Percentiles rank a stretch among this genome's conserved stretches.
These are phyloP conservation scores for Pestalotiopsis sp. DNA, from an alignment of 2,329 filamentous ascomycete genomes.

Conservation along the genomic window DNA sequence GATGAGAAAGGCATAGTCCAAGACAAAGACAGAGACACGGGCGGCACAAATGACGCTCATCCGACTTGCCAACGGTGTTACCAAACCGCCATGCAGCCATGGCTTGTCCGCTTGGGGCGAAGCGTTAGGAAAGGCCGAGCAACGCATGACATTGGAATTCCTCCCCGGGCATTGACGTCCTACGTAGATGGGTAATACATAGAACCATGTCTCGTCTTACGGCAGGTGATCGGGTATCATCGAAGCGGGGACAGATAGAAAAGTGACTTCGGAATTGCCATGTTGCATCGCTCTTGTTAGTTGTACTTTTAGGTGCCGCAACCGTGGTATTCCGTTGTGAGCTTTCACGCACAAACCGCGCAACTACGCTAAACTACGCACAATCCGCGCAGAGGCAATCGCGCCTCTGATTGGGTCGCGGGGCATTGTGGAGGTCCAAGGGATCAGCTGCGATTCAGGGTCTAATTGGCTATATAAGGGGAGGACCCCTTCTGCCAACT, in stretches of 20 bases:
- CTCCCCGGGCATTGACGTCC: too few relatives aligned
- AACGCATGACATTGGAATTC: too few relatives aligned
- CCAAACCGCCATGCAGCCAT: too few relatives aligned
- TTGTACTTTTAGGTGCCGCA: background rate
- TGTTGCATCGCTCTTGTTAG: background rate
- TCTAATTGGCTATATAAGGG: slow-evolving; percentile 18
- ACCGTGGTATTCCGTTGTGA: background rate
- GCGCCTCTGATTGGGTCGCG: slow-evolving; percentile 2
- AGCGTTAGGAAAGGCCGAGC: too few relatives aligned
- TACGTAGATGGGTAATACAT: too few relatives aligned
- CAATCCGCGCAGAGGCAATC: background rate
- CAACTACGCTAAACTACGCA: slow-evolving; percentile 1
- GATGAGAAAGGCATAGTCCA: background rate
- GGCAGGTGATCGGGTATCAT: too few relatives aligned
- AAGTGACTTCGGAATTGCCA: background rate
- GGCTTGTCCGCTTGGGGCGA: too few relatives aligned
- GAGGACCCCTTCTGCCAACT: slow-evolving; percentile 1
- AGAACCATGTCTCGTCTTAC: too few relatives aligned
- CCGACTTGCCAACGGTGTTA: too few relatives aligned
- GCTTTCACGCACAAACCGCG: background rate
- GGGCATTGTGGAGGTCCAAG: slow-evolving; percentile 2
- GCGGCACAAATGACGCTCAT: too few relatives aligned
- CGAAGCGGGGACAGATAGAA: background rate
- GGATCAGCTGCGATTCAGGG: slow-evolving; percentile 1
- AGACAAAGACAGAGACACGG: background rate